Conservation (phyloP, 2,329 filamentous ascomycete species). For the Neonectria punicea region DNA sequence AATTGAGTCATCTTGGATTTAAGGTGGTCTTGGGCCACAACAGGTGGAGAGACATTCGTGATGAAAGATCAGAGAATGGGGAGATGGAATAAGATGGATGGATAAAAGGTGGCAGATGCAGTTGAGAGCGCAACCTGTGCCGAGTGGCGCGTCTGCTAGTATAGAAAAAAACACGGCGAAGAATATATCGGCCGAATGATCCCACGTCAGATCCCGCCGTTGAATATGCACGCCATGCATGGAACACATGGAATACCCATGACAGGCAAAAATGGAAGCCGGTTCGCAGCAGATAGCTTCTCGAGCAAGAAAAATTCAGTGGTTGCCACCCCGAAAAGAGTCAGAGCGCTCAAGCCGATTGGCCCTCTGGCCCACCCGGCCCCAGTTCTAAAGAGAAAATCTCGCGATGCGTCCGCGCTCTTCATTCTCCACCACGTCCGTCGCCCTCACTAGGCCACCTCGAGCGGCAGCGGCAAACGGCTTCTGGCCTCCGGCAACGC, state of each 20-base stretch:
- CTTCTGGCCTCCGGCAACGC: slow-evolving; percentile 3
- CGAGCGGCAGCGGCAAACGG: not conserved
- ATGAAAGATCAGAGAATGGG: not conserved
- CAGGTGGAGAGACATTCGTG: not conserved
- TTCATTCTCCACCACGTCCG: not conserved
- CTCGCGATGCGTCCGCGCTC: slow-evolving; percentile 5
- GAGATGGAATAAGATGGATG: not conserved
- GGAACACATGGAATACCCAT: not conserved
- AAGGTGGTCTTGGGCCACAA: not conserved
- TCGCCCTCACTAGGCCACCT: not conserved
- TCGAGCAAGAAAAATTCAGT: not conserved
- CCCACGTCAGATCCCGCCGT: slow-evolving; percentile 8
- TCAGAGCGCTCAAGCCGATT: slow-evolving; percentile 23
- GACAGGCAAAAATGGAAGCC: slow-evolving; percentile 9
- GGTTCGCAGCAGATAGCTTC: not conserved
- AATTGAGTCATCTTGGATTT: not conserved
- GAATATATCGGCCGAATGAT: not conserved
- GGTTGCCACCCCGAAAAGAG: slow-evolving; percentile 14
- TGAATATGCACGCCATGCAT: slow-evolving; percentile 15
- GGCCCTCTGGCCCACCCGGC: slow-evolving; percentile 5
- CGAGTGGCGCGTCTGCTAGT: not conserved
- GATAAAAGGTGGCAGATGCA: not conserved
- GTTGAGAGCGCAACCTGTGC: not conserved
- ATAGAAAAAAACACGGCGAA: not conserved
- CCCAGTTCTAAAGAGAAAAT: not conserved